These are phyloP conservation scores for Rhododendron mucronatum DNA, from an alignment of 148 eudicot species.

Conservation along the genomic window DNA sequence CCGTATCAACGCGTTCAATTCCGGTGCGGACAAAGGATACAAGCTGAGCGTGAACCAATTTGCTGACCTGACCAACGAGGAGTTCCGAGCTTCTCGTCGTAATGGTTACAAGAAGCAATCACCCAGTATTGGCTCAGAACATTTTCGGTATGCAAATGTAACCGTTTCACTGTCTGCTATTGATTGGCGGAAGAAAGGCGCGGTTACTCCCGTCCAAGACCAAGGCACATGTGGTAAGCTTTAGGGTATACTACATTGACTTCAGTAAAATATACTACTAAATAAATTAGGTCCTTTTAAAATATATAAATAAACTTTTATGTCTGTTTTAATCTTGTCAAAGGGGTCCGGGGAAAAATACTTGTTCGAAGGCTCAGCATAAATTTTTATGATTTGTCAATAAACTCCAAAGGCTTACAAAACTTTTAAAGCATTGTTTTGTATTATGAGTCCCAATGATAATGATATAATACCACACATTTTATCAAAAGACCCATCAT, in stretches of 20 bases:
- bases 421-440: neutral
- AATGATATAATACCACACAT: too few relatives aligned
- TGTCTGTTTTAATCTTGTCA: too few relatives aligned
- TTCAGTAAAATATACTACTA: too few relatives aligned
- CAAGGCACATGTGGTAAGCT: conserved; percentile 57
- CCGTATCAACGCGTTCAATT: conserved; percentile 40
- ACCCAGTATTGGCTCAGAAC: neutral
- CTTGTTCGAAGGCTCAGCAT: too few relatives aligned
- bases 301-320: too few relatives aligned
- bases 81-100: conserved; percentile 35
- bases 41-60: conserved; percentile 44
- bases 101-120: conserved; percentile 36
- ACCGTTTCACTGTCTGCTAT: conserved; percentile 13
- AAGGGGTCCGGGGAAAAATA: too few relatives aligned
- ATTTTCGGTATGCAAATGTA: conserved; percentile 41
- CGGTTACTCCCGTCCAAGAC: conserved; percentile 48
- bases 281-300: too few relatives aligned
- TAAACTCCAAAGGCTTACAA: too few relatives aligned
- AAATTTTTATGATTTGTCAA: too few relatives aligned
- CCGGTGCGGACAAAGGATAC: conserved; percentile 15
- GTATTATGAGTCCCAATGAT: too few relatives aligned
- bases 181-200: conserved; percentile 64
- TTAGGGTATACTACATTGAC: too few relatives aligned
- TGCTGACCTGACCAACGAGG: conserved; percentile 58
- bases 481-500: too few relatives aligned